phyloP scores from a whole-genome alignment of 2,329 filamentous ascomycete species.

The Hyphodiscus sp. region DNA sequence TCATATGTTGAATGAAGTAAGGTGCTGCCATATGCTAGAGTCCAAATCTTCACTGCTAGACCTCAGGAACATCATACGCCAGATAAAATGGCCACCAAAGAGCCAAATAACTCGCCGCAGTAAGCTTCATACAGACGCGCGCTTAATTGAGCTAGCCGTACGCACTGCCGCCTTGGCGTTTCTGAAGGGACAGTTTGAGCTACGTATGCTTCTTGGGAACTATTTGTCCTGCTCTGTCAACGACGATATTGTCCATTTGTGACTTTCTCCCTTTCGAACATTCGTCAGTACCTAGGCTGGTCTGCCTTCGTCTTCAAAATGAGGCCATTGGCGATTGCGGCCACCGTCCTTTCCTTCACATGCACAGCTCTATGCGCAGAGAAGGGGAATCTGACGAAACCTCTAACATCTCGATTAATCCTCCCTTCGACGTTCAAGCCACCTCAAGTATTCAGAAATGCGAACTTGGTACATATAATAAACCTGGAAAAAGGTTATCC shows the following conservation, averaged over 20 bases:
- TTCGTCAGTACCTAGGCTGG: constrained; percentile 13
- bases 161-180: too few relatives aligned
- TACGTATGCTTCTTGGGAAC: constrained; percentile 22
- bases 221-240: constrained; percentile 4
- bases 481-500: constrained; percentile 91
- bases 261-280: constrained; percentile 6
- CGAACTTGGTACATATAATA: constrained; percentile 81
- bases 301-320: constrained; percentile 24
- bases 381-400: constrained; percentile 27
- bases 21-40: too few relatives aligned
- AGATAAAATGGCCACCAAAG: too few relatives aligned
- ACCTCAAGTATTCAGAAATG: constrained; percentile 87
- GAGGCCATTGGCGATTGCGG: constrained; percentile 39
- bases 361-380: constrained; percentile 25
- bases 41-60: too few relatives aligned
- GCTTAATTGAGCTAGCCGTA: too few relatives aligned
- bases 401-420: constrained; percentile 49
- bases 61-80: too few relatives aligned
- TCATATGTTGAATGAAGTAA: too few relatives aligned
- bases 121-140: too few relatives aligned
- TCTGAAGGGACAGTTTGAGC: constrained; percentile 18
- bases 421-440: constrained; percentile 69
- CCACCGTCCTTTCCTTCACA: constrained; percentile 51
- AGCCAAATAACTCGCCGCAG: too few relatives aligned
- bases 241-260: constrained; percentile 5